phyloP scores from a whole-genome alignment of 2,329 filamentous ascomycete genomes.

The Neocatenulostroma microsporum region DNA sequence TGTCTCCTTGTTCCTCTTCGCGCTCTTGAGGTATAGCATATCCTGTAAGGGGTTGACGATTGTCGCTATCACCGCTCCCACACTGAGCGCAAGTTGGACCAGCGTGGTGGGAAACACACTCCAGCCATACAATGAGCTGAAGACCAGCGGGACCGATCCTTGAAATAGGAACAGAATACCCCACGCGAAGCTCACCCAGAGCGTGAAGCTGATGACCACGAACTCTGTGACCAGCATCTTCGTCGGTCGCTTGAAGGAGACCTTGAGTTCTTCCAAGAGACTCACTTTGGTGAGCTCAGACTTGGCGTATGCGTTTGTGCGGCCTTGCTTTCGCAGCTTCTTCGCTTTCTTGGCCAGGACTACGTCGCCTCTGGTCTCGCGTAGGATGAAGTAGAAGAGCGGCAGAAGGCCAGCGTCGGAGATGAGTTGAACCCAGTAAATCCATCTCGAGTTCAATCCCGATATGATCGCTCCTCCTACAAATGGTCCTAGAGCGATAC shows the following conservation, averaged over 20 bases:
- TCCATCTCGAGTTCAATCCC: slow-evolving; percentile 64
- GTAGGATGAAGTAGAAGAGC: slow-evolving; percentile 51
- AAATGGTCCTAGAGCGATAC: slow-evolving; percentile 28
- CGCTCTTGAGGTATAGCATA: slow-evolving; percentile 33
- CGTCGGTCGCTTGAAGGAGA: slow-evolving; percentile 22
- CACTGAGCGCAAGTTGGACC: slow-evolving; percentile 34
- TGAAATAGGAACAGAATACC: slow-evolving; percentile 41
- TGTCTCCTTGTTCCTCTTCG: slow-evolving; percentile 21
- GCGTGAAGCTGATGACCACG: slow-evolving; percentile 29
- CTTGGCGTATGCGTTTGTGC: slow-evolving; percentile 16
- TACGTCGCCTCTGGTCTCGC: slow-evolving; percentile 74
- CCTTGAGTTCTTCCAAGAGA: slow-evolving; percentile 17
- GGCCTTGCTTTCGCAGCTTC: slow-evolving; percentile 51
- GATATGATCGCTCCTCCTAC: slow-evolving; percentile 25
- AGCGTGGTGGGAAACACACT: slow-evolving; percentile 32
- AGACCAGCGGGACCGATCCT: slow-evolving; percentile 35
- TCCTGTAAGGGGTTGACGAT: slow-evolving; percentile 29
- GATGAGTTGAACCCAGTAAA: slow-evolving; percentile 81
- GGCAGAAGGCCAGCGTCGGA: slow-evolving; percentile 56
- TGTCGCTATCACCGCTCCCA: slow-evolving; percentile 36
- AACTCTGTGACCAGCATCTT: slow-evolving; percentile 22
- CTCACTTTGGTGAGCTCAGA: slow-evolving; percentile 17
- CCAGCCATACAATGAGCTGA: slow-evolving; percentile 30
- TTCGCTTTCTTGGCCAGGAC: slow-evolving; percentile 67
- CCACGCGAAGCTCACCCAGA: slow-evolving; percentile 37